phyloP scores from a whole-genome alignment of 257 asterid species.

The Gentiana straminea region DNA sequence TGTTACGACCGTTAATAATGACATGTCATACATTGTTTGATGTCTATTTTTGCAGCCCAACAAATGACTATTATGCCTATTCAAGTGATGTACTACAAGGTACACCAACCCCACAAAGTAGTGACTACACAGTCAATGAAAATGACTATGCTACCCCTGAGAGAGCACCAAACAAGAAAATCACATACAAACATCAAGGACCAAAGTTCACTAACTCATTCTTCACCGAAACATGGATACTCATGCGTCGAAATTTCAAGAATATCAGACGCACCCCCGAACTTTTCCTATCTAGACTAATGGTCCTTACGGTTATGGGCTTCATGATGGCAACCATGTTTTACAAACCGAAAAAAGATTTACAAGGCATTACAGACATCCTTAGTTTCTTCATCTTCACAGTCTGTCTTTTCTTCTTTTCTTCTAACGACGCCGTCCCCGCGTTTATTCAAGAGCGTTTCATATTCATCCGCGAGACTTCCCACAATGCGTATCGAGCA shows the following conservation, averaged over 20 bases:
- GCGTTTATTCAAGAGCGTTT: conserved; percentile 86
- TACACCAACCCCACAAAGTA: conserved; percentile 63
- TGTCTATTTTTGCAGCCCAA: conserved; percentile 41
- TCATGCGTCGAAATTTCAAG: conserved; percentile 76
- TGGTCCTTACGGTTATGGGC: too few species aligned
- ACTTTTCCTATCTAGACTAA: too few species aligned
- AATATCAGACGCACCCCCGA: too few species aligned
- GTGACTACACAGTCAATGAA: conserved; percentile 70
- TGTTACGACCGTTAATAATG: neutral
- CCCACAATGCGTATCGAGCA: conserved; percentile 80
- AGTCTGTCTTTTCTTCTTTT: too few species aligned
- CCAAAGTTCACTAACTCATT: conserved; percentile 64
- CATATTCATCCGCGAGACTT: conserved; percentile 68
- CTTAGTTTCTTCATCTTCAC: conserved; percentile 82
- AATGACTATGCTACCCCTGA: conserved; percentile 59
- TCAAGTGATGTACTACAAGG: conserved; percentile 48
- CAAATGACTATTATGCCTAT: conserved; percentile 40
- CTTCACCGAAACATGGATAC: conserved; percentile 59
- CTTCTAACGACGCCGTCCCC: conserved; percentile 87
- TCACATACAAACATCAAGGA: conserved; percentile 23
- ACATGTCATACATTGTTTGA: neutral
- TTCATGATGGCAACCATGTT: too few species aligned
- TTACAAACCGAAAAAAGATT: too few species aligned
- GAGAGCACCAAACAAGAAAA: conserved; percentile 11
- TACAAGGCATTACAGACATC: too few species aligned